Evolutionary conservation across 2,329 filamentous ascomycete genomes (phyloP).

Genomic region (Cyphellophora europaea): DNA sequence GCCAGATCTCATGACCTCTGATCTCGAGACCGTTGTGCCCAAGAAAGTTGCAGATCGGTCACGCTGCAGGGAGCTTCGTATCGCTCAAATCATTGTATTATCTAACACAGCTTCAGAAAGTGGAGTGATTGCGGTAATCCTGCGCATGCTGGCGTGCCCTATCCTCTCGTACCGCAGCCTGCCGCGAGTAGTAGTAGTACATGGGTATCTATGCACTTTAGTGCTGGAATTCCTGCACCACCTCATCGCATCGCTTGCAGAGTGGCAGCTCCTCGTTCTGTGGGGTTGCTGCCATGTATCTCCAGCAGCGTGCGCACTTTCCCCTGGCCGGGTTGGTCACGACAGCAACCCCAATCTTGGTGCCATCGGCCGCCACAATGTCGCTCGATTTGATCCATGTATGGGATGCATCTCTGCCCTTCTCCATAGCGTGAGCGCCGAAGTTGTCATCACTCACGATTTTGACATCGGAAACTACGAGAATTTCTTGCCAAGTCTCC

Average conservation of each 20-base stretch:
- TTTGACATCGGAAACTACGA: slow-evolving; percentile 12
- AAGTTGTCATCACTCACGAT: slow-evolving; percentile 2
- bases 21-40: too few species aligned
- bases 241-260: slow-evolving; percentile 13
- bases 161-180: too few species aligned
- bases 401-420: too few species aligned
- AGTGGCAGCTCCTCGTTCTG: slow-evolving; percentile 4
- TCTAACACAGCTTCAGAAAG: too few species aligned
- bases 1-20: too few species aligned
- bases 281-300: slow-evolving; percentile 45
- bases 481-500: slow-evolving; percentile 14
- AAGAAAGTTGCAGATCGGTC: too few species aligned
- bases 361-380: slow-evolving; percentile 5
- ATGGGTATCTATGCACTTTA: too few species aligned
- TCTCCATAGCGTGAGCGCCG: not conserved
- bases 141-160: too few species aligned
- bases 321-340: slow-evolving; percentile 8
- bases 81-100: too few species aligned
- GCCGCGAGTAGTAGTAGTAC: too few species aligned
- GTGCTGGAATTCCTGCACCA: slow-evolving; percentile 8
- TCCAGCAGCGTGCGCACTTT: slow-evolving; percentile 89
- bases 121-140: too few species aligned
- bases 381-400: slow-evolving; percentile 8
- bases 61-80: too few species aligned
- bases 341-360: slow-evolving; percentile 5